These are phyloP conservation scores for Populus hybrid DNA, from an alignment of 441 rosid species.

Conservation along the genomic window DNA sequence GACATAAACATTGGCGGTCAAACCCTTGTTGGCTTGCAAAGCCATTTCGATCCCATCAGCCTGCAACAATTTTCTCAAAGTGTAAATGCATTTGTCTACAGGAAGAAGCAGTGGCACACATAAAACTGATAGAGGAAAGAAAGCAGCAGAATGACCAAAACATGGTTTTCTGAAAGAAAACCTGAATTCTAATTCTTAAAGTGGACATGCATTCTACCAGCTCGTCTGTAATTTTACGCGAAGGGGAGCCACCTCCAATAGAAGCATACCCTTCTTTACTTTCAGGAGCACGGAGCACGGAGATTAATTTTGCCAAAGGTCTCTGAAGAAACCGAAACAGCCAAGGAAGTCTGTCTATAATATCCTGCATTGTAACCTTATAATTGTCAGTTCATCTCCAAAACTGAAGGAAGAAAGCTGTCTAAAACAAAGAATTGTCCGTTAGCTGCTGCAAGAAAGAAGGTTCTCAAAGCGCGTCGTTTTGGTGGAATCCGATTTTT, in stretches of 20 bases:
- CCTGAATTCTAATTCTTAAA: background rate
- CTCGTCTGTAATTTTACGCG: conserved; percentile 85
- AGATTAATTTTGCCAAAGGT: conserved; percentile 75
- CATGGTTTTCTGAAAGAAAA: background rate
- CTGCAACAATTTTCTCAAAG: conserved; percentile 24
- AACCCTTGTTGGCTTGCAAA: conserved; percentile 50
- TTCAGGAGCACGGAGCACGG: conserved; percentile 79
- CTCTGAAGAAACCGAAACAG: conserved; percentile 75
- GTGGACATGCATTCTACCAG: conserved; percentile 38
- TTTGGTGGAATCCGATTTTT: too few relatives aligned
- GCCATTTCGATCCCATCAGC: conserved; percentile 65
- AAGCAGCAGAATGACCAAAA: background rate
- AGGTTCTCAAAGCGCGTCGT: too few relatives aligned
- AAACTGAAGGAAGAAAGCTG: background rate
- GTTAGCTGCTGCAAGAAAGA: too few relatives aligned
- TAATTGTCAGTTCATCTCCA: background rate
- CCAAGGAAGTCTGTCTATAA: conserved; percentile 70
- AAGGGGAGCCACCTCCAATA: conserved; percentile 76
- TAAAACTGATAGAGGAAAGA: too few relatives aligned
- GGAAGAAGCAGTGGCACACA: too few relatives aligned
- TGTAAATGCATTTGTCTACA: too few relatives aligned
- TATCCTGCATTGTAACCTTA: conserved; percentile 51
- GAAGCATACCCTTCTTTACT: conserved; percentile 47
- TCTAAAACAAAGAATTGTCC: background rate
- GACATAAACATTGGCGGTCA: conserved; percentile 63